A percentile compares a stretch with the other conserved stretches of the same genome.
phyloP scores from a whole-genome alignment of 495 filamentous ascomycete species.

The Corynascus novoguineensis region DNA sequence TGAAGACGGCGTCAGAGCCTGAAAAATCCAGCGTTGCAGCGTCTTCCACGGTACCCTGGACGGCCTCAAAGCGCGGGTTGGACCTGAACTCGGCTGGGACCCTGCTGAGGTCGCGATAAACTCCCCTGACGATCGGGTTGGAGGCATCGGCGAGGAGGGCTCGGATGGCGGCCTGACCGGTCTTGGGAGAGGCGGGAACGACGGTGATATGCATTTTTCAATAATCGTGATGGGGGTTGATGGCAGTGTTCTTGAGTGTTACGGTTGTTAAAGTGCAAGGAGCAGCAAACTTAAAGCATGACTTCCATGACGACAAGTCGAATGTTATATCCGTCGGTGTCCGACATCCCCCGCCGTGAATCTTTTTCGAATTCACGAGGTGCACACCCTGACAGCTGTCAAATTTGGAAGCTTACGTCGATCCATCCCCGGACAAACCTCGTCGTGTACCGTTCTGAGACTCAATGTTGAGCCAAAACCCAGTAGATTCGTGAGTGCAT shows the following conservation, averaged over 20 bases:
- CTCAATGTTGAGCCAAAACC: no score
- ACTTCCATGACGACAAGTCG: no score
- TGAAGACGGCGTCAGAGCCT: constrained; percentile 18
- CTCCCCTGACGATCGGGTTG: constrained; percentile 15
- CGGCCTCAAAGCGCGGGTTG: constrained; percentile 20
- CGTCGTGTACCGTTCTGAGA: no score
- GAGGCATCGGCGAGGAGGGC: constrained; percentile 17
- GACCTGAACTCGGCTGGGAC: constrained; percentile 21
- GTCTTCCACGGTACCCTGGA: constrained; percentile 23
- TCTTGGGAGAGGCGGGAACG: constrained; percentile 21
- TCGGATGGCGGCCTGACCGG: constrained; percentile 24
- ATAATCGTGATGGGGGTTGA: neutral
- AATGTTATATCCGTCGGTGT: no score
- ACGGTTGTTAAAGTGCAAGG: neutral
- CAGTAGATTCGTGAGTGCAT: no score
- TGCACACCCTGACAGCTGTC: no score
- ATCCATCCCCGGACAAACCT: no score
- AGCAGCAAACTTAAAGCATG: neutral
- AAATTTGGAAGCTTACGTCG: no score
- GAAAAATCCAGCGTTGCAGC: constrained; percentile 14
- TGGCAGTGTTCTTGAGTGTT: neutral
- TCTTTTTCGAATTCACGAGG: no score
- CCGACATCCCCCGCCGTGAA: no score
- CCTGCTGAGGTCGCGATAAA: constrained; percentile 22
- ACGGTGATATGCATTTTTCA: constrained; percentile 21